Evolutionary conservation across 805 yeast species (phyloP).

Genomic region (Pichia heedii): DNA sequence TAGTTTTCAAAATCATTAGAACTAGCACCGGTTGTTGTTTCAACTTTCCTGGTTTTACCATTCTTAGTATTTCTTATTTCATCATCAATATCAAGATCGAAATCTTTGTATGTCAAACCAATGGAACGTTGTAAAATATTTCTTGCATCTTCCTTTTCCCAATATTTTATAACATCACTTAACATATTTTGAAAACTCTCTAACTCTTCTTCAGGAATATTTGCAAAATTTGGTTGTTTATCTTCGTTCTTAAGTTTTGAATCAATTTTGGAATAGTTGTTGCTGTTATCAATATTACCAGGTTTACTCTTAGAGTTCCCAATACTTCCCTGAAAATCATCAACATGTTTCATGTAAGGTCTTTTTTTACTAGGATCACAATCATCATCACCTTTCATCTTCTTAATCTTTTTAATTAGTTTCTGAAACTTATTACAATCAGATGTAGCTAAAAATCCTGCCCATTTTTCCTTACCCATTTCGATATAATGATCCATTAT

Average conservation of each 20-base stretch:
- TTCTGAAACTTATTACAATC: slow-evolving; percentile 19
- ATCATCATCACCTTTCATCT: slow-evolving; percentile 5
- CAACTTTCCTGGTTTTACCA: neutral
- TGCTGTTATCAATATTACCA: neutral
- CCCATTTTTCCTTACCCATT: slow-evolving; percentile 22
- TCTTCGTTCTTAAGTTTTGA: neutral
- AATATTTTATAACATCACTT: slow-evolving; percentile 4
- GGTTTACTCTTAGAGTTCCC: neutral
- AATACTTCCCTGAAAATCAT: neutral
- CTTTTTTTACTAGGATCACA: neutral
- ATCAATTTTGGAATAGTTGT: neutral
- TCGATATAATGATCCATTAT: slow-evolving; percentile 15
- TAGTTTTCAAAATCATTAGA: neutral
- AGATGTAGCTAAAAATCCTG: slow-evolving; percentile 21
- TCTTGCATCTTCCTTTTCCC: slow-evolving; percentile 8
- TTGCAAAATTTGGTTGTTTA: neutral
- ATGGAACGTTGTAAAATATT: slow-evolving; percentile 2
- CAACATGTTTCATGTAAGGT: neutral
- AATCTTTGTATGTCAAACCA: slow-evolving; percentile 5
- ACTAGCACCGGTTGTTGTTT: neutral
- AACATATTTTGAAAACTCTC: slow-evolving; percentile 1
- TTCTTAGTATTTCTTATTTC: neutral
- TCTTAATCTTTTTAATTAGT: slow-evolving; percentile 14
- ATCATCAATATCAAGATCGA: slow-evolving; percentile 1
- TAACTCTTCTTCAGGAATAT: neutral